These are phyloP conservation scores for Diphasiastrum complanatum DNA, from an alignment of 83 land plant species.

Conservation along the genomic window DNA sequence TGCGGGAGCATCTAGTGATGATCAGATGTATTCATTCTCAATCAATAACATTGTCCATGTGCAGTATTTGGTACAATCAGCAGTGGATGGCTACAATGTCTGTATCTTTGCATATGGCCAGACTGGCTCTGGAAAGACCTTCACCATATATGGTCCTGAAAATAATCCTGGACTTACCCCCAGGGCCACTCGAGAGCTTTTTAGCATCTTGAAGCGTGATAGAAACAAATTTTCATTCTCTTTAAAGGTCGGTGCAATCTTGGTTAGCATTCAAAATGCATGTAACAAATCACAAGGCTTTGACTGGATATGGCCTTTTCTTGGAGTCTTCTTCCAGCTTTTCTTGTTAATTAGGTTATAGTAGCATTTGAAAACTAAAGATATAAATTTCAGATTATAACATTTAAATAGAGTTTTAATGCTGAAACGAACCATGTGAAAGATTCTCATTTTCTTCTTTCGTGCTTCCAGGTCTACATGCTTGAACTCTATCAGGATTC, in stretches of 20 bases:
- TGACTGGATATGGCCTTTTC: neutral
- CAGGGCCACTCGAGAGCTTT: slow-evolving; percentile 81
- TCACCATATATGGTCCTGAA: slow-evolving; percentile 93
- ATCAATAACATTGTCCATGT: slow-evolving; percentile 12
- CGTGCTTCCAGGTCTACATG: slow-evolving; percentile 64
- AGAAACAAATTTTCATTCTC: slow-evolving; percentile 77
- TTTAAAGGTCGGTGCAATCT: slow-evolving; percentile 49
- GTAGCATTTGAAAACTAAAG: too few relatives aligned
- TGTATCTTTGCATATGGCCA: slow-evolving; percentile 99
- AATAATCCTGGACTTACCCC: slow-evolving; percentile 88
- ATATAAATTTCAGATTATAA: too few relatives aligned
- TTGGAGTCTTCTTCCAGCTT: neutral
- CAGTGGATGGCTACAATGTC: slow-evolving; percentile 94
- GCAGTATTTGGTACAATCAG: slow-evolving; percentile 99
- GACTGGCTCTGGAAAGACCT: slow-evolving; percentile 98
- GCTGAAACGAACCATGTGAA: too few relatives aligned
- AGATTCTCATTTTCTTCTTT: neutral
- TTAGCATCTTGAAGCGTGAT: slow-evolving; percentile 69
- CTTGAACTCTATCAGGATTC: slow-evolving; percentile 94
- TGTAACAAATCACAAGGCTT: neutral
- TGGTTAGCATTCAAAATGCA: neutral
- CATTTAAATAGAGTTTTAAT: too few relatives aligned
- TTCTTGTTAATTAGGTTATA: neutral
- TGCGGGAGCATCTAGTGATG: neutral
- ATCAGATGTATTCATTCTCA: neutral